These are phyloP conservation scores for Paraphaeosphaeria sporulosa DNA, from an alignment of 2,329 filamentous ascomycete genomes.

Conservation along the genomic window DNA sequence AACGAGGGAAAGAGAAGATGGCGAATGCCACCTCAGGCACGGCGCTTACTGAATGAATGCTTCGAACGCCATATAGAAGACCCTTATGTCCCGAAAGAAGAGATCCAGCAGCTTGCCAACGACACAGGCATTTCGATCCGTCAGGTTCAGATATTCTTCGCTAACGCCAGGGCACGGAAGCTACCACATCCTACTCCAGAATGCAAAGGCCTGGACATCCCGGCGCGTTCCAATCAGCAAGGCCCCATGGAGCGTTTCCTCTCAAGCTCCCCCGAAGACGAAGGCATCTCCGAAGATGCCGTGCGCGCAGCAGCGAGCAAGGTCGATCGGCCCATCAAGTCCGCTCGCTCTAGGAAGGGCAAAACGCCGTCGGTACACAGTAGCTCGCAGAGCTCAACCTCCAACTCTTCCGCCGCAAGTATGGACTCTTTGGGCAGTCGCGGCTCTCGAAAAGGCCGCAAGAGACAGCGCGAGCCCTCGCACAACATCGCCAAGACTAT, in stretches of 20 bases:
- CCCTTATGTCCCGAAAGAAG: constrained; percentile 29
- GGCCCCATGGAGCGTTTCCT: constrained; percentile 31
- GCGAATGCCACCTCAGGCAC: constrained; percentile 24
- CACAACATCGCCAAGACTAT: constrained; percentile 14
- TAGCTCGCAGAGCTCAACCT: constrained; percentile 22
- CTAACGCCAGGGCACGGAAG: constrained; percentile 32
- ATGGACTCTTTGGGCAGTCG: constrained; percentile 29
- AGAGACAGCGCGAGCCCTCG: constrained; percentile 26
- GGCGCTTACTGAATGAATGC: constrained; percentile 24
- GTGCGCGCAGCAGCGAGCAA: constrained; percentile 21
- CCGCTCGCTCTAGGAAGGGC: constrained; percentile 9
- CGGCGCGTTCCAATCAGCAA: constrained; percentile 6
- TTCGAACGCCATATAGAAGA: constrained; percentile 30
- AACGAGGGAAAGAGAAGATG: constrained; percentile 15
- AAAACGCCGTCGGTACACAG: constrained; percentile 23
- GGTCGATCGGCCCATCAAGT: constrained; percentile 2
- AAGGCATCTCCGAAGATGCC: constrained; percentile 27
- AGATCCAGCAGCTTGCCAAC: constrained; percentile 21
- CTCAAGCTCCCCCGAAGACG: constrained; percentile 33
- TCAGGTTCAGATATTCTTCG: constrained; percentile 34
- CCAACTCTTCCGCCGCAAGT: constrained; percentile 28
- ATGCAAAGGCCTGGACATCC: not conserved
- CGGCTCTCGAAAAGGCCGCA: constrained; percentile 29
- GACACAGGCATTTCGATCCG: constrained; percentile 25
- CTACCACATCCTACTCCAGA: constrained; percentile 13